A percentile compares a stretch with the other conserved stretches of the same genome.
Conservation (phyloP, 129 eudicot genomes). For the Deinandra increscens region DNA sequence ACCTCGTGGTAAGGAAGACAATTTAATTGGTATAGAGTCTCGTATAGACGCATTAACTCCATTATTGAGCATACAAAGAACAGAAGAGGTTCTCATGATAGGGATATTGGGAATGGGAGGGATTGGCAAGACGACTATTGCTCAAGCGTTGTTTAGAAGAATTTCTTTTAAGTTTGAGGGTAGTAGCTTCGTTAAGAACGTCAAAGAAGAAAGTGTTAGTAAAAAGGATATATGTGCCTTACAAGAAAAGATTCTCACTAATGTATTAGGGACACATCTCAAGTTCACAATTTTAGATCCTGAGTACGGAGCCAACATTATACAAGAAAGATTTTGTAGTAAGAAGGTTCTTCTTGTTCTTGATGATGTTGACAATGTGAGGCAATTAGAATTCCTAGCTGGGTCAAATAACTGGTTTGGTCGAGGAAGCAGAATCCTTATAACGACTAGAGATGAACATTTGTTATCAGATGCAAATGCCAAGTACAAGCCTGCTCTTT, state of each 20-base stretch:
- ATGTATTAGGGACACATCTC: neutral
- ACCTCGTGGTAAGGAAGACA: too few relatives aligned
- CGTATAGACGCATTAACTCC: too few relatives aligned
- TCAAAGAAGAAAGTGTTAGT: neutral
- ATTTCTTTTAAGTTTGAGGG: too few relatives aligned
- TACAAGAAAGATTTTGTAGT: neutral
- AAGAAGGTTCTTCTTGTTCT: conserved; percentile 3
- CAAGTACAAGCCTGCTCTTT: too few relatives aligned
- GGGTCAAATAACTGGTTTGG: neutral
- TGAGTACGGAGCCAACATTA: too few relatives aligned
- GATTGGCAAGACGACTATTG: too few relatives aligned
- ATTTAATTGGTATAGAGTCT: too few relatives aligned
- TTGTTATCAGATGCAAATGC: neutral
- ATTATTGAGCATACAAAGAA: too few relatives aligned
- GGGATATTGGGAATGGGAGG: too few relatives aligned
- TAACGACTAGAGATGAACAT: neutral
- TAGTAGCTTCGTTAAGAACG: neutral
- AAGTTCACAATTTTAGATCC: neutral
- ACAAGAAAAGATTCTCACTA: neutral
- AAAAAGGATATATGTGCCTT: neutral
- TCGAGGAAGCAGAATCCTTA: neutral
- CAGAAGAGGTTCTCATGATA: too few relatives aligned
- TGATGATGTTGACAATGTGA: neutral
- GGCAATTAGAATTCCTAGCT: neutral
- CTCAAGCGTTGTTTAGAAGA: too few relatives aligned